These are phyloP conservation scores for Coemansia sp. DNA, from an alignment of 192 early-diverging fungal genomes.

Conservation along the genomic window DNA sequence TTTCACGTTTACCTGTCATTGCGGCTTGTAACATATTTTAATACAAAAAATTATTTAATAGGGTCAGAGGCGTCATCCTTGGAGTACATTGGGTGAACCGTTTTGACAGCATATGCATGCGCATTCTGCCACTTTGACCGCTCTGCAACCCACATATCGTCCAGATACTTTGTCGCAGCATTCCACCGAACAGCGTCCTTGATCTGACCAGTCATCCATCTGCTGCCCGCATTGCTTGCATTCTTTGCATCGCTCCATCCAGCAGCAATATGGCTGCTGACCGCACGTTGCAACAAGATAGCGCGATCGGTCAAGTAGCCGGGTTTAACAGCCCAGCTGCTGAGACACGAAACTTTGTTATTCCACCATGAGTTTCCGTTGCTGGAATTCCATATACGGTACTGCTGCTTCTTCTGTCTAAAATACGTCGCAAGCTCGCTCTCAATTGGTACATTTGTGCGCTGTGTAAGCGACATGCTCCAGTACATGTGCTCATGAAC, in stretches of 20 bases:
- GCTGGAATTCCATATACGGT: neutral
- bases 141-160: conserved; percentile 15
- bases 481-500: conserved; percentile 43
- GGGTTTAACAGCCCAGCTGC: conserved; percentile 21
- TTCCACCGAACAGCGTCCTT: conserved; percentile 20
- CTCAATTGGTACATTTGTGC: conserved; percentile 4
- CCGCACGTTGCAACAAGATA: conserved; percentile 1
- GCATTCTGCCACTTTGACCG: conserved; percentile 36
- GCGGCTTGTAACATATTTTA: conserved; percentile 5
- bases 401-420: conserved; percentile 1
- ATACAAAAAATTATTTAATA: neutral
- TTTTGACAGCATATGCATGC: conserved; percentile 27
- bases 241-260: conserved; percentile 18
- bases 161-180: neutral
- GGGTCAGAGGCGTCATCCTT: neutral
- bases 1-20: neutral
- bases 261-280: neutral
- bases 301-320: conserved; percentile 15
- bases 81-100: conserved; percentile 27
- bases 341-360: conserved; percentile 11
- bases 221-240: neutral
- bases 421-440: neutral
- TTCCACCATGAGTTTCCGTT: conserved; percentile 35
- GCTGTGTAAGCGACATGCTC: conserved; percentile 47
- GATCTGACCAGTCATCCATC: conserved; percentile 4